These are phyloP conservation scores for Gossypium thurberi DNA, from an alignment of 345 rosid species.

Conservation along the genomic window DNA sequence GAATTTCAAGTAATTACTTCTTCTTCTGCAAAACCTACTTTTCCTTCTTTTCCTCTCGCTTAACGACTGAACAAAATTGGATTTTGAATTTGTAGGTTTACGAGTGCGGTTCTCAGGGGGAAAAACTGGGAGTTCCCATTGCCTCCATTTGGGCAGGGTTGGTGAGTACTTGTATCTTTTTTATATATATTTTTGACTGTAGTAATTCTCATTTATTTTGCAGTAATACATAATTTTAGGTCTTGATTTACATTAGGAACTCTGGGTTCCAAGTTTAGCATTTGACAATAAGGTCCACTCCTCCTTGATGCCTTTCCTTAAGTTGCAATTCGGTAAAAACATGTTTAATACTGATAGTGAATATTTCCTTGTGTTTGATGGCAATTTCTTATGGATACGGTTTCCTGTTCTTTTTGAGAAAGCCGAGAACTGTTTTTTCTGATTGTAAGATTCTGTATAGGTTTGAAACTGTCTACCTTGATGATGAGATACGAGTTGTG, in stretches of 20 bases:
- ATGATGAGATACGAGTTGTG: conserved; percentile 65
- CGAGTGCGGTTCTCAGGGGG: conserved; percentile 70
- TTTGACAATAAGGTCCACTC: neutral
- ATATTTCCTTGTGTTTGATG: neutral
- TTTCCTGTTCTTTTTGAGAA: neutral
- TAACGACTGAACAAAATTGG: neutral
- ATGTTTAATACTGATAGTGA: neutral
- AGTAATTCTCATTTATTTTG: neutral
- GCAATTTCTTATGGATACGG: neutral
- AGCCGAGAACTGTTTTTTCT: neutral
- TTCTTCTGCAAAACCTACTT: neutral
- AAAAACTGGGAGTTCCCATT: conserved; percentile 70
- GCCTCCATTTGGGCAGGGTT: conserved; percentile 92
- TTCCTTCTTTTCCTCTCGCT: neutral
- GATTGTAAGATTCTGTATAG: conserved; percentile 20
- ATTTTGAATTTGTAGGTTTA: conserved; percentile 40
- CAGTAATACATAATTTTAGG: neutral
- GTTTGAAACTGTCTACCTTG: conserved; percentile 63
- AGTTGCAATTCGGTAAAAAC: neutral
- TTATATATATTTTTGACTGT: neutral
- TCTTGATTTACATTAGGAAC: neutral
- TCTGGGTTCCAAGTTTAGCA: neutral
- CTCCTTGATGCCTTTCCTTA: neutral
- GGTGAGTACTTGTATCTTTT: conserved; percentile 39
- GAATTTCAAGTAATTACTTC: conserved; percentile 51